Evolutionary conservation across 352 stramenopile genomes (phyloP).

Genomic region (Aphanomyces euteiches): DNA sequence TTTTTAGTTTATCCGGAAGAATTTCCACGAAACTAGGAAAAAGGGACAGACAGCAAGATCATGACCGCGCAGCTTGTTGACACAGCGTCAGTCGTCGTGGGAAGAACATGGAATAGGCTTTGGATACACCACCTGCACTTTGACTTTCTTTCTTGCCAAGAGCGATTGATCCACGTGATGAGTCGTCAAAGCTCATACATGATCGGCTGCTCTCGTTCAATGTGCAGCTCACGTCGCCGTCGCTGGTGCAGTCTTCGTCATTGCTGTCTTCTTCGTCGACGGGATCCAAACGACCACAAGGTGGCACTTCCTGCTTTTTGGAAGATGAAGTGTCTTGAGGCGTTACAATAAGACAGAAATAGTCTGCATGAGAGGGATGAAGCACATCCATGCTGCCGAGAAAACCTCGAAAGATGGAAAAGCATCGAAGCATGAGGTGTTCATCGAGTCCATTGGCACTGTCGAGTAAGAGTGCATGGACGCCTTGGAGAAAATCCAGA

Average conservation of each 20-base stretch:
- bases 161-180: too few relatives aligned
- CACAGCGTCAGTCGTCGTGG: neutral
- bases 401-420: slow-evolving; percentile 67
- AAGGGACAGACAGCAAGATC: neutral
- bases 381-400: slow-evolving; percentile 56
- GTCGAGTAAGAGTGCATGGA: slow-evolving; percentile 63
- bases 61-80: neutral
- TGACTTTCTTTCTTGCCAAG: neutral
- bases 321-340: slow-evolving; percentile 43
- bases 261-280: slow-evolving; percentile 48
- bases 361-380: slow-evolving; percentile 51
- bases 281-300: slow-evolving; percentile 57
- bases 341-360: slow-evolving; percentile 53
- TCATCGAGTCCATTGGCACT: slow-evolving; percentile 50
- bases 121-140: neutral
- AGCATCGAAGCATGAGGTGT: slow-evolving; percentile 55
- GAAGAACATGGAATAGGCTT: slow-evolving; percentile 3
- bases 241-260: slow-evolving; percentile 35
- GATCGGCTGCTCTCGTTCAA: neutral
- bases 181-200: slow-evolving; percentile 7
- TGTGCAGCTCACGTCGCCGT: neutral
- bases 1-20: too few relatives aligned
- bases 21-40: too few relatives aligned
- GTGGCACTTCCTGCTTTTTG: slow-evolving; percentile 50
- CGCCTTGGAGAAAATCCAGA: slow-evolving; percentile 55